Percentiles rank a stretch among this genome's conserved stretches.
phyloP scores from a whole-genome alignment of 208 protist species.

The Blechomonas ayalai region DNA sequence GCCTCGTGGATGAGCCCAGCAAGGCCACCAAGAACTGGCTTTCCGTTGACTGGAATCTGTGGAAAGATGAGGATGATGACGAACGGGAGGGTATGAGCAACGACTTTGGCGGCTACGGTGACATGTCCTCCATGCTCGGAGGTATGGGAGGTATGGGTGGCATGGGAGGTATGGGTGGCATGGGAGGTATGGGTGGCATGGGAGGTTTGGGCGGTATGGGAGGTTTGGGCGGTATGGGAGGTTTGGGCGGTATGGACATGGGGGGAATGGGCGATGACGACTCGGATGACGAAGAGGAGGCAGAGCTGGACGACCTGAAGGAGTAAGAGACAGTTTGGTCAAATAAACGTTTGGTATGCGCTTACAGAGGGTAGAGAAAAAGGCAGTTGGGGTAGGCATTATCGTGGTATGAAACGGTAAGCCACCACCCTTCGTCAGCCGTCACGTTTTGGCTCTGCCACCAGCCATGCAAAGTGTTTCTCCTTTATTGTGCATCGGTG shows the following conservation, averaged over 20 bases:
- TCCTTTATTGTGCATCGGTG: no score
- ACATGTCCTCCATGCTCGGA: constrained; percentile 62
- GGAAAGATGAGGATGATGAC: constrained; percentile 89
- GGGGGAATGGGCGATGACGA: constrained; percentile 10
- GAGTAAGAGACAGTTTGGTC: no score
- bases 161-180: constrained; percentile 36
- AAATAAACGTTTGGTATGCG: no score
- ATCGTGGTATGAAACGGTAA: no score
- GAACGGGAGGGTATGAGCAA: constrained; percentile 33
- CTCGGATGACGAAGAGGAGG: constrained; percentile 12
- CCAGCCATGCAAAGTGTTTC: no score
- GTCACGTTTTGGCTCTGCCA: no score
- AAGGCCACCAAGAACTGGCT: constrained; percentile 79
- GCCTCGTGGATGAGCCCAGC: constrained; percentile 59
- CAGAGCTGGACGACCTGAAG: constrained; percentile 12
- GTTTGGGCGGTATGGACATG: constrained; percentile 8
- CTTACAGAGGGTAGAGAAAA: no score
- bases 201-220: constrained; percentile 29
- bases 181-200: constrained; percentile 59
- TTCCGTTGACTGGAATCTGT: constrained; percentile 87
- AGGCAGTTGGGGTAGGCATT: no score
- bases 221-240: constrained; percentile 17
- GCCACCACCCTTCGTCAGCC: no score
- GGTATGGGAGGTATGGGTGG: constrained; percentile 46
- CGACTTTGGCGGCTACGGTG: constrained; percentile 79